These are phyloP conservation scores for Rhizopogon salebrosus DNA, from an alignment of 768 basidiomycete species.

Conservation along the genomic window DNA sequence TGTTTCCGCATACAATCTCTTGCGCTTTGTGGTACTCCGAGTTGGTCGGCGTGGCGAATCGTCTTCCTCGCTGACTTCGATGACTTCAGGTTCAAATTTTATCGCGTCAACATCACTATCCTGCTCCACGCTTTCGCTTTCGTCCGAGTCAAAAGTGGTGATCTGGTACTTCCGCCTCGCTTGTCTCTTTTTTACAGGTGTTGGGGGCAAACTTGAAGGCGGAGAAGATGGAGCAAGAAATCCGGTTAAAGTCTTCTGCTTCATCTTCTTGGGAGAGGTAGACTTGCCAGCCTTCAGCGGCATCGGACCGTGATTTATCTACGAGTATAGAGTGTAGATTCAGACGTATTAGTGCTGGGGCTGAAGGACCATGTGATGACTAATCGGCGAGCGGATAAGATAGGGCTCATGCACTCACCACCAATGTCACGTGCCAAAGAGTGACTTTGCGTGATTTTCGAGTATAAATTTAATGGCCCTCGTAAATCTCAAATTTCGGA, in stretches of 20 bases:
- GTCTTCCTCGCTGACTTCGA: conserved; percentile 20
- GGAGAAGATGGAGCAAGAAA: conserved; percentile 27
- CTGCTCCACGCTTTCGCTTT: conserved; percentile 19
- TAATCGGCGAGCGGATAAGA: neutral
- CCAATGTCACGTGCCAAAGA: too few relatives aligned
- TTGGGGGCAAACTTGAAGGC: conserved; percentile 16
- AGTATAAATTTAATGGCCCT: too few relatives aligned
- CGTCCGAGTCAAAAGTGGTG: conserved; percentile 9
- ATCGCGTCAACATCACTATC: conserved; percentile 49
- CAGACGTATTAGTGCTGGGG: neutral
- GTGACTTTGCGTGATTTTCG: too few relatives aligned
- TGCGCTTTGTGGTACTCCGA: conserved; percentile 8
- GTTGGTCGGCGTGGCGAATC: conserved; percentile 19
- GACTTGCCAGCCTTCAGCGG: conserved; percentile 12
- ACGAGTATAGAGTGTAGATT: neutral
- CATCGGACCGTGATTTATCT: conserved; percentile 6
- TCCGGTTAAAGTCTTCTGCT: conserved; percentile 40
- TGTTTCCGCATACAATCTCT: conserved; percentile 8
- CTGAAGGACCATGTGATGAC: neutral
- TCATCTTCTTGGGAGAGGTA: conserved; percentile 24
- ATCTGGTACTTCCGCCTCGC: conserved; percentile 13
- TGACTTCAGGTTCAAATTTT: conserved; percentile 37
- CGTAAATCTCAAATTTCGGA: too few relatives aligned
- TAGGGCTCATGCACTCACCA: too few relatives aligned
- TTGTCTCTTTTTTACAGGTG: conserved; percentile 1